phyloP scores from a whole-genome alignment of 192 early-diverging fungal genomes.

The Phlyctochytrium arcticum region DNA sequence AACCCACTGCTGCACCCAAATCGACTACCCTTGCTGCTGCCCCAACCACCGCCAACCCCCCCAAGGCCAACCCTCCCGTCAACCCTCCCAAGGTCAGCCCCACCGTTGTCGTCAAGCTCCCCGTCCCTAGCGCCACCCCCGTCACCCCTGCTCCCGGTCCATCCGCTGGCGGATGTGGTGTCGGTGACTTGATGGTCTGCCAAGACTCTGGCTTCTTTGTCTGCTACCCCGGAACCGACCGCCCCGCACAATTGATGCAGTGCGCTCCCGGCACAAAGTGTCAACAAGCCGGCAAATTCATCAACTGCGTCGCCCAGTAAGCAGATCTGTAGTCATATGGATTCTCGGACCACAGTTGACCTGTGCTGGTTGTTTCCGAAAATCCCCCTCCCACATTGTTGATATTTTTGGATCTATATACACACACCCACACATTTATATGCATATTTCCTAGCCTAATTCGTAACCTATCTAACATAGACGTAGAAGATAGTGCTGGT shows the following conservation, averaged over 20 bases:
- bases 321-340: too few species aligned
- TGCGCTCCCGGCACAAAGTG: conserved; percentile 19
- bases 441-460: too few species aligned
- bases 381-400: too few species aligned
- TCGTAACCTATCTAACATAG: too few species aligned
- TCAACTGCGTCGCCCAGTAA: conserved; percentile 2
- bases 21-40: neutral
- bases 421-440: too few species aligned
- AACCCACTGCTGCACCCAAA: neutral
- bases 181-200: conserved; percentile 10
- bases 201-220: conserved; percentile 12
- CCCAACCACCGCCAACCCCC: neutral
- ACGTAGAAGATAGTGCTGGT: too few species aligned
- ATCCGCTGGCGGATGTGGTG: neutral
- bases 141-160: conserved; percentile 10
- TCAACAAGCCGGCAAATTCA: conserved; percentile 8
- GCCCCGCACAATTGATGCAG: neutral
- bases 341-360: too few species aligned
- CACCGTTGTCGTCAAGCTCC: neutral
- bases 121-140: neutral
- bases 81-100: neutral
- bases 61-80: neutral
- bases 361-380: too few species aligned
- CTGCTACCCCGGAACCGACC: conserved; percentile 5
- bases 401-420: too few species aligned